These are phyloP conservation scores for Medicago ruthenica DNA, from an alignment of 306 rosid genomes.

Conservation along the genomic window DNA sequence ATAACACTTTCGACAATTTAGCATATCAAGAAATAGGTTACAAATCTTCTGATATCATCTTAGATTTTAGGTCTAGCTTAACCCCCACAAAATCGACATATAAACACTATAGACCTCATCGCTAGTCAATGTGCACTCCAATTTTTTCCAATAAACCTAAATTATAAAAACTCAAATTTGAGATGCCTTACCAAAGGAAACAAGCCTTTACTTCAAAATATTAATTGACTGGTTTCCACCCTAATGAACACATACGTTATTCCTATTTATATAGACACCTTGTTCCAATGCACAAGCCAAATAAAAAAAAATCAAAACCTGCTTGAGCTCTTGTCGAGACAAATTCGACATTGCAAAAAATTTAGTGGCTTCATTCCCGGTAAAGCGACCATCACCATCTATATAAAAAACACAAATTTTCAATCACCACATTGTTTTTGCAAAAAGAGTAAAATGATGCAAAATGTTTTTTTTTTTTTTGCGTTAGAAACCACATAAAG, in stretches of 20 bases:
- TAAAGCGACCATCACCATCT: slow-evolving; percentile 93
- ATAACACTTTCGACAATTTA: not conserved
- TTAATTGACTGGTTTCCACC: no score
- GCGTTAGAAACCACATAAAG: not conserved
- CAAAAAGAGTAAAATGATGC: not conserved
- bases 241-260: not conserved
- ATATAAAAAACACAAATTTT: slow-evolving; percentile 13
- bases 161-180: not conserved
- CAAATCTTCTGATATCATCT: not conserved
- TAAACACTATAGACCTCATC: not conserved
- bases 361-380: slow-evolving; percentile 80
- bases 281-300: slow-evolving; percentile 3
- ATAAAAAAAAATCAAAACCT: slow-evolving; percentile 55
- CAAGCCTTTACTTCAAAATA: not conserved
- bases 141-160: not conserved
- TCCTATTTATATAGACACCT: no score
- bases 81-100: not conserved
- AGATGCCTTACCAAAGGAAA: not conserved
- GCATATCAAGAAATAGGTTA: not conserved
- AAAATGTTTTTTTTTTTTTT: not conserved
- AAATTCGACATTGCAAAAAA: slow-evolving; percentile 76
- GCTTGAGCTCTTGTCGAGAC: slow-evolving; percentile 83
- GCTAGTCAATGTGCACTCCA: not conserved
- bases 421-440: not conserved
- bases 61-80: not conserved